Percentiles rank a stretch among this genome's conserved stretches.
phyloP scores from a whole-genome alignment of 2,329 filamentous ascomycete genomes.

The Cytospora chrysosperma region DNA sequence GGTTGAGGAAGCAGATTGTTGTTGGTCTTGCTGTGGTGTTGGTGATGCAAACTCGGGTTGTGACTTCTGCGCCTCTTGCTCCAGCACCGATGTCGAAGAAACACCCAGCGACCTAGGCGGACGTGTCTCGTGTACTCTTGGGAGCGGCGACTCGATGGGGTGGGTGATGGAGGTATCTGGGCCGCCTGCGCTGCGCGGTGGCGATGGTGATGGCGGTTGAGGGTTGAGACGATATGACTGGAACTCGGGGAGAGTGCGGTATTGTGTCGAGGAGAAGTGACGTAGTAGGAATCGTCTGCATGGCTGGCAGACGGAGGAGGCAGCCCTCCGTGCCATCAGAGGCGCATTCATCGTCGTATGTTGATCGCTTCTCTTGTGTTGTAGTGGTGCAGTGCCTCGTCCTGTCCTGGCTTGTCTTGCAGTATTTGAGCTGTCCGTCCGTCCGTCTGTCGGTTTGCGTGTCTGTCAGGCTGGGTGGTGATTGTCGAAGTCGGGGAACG shows the following conservation, averaged over 20 bases:
- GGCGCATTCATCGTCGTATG: slow-evolving; percentile 43
- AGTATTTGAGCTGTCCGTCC: too few species aligned
- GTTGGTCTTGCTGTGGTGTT: not conserved
- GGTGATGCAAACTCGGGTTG: slow-evolving; percentile 43
- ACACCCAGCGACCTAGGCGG: slow-evolving; percentile 37
- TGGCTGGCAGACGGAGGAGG: slow-evolving; percentile 40
- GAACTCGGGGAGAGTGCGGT: slow-evolving; percentile 38
- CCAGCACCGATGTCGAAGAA: slow-evolving; percentile 49
- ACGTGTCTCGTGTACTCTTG: slow-evolving; percentile 54
- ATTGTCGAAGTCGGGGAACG: not conserved
- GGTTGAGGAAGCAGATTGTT: not conserved
- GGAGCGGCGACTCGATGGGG: slow-evolving; percentile 40
- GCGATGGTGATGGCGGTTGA: slow-evolving; percentile 39
- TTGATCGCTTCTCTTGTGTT: not conserved
- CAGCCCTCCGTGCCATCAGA: slow-evolving; percentile 34
- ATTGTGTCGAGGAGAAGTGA: slow-evolving; percentile 41
- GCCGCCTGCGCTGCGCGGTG: slow-evolving; percentile 43
- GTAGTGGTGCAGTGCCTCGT: not conserved
- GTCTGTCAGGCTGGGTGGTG: not conserved
- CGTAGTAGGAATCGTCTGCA: slow-evolving; percentile 43
- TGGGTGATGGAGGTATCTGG: slow-evolving; percentile 49
- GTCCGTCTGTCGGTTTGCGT: not conserved
- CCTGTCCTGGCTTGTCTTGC: not conserved
- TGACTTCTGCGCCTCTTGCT: slow-evolving; percentile 67
- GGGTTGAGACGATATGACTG: slow-evolving; percentile 53